A percentile compares a stretch with the other conserved stretches of the same genome.
Conservation (phyloP, 169 alveolate species). For the Eimeria tenella region DNA sequence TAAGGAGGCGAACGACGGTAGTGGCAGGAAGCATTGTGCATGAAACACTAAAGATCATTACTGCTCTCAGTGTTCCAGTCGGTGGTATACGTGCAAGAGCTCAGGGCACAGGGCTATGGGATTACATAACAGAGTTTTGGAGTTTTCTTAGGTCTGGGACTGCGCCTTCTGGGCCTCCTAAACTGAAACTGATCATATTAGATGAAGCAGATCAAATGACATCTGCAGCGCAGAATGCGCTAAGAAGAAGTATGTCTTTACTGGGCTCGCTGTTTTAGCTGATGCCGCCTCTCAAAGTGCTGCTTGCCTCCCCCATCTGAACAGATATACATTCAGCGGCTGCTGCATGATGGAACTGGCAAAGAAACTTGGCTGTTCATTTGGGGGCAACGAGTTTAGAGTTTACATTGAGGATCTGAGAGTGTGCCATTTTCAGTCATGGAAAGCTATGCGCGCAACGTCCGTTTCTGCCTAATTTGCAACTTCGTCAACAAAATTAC, state of each 20-base stretch:
- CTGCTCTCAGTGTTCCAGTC: not conserved
- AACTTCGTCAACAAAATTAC: slow-evolving; percentile 97
- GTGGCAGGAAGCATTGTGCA: not conserved
- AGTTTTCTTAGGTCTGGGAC: slow-evolving; percentile 16
- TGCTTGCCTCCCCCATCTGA: not conserved
- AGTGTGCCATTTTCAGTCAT: slow-evolving; percentile 85
- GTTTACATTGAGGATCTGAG: slow-evolving; percentile 12
- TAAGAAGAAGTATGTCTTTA: slow-evolving; percentile 92
- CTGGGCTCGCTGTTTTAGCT: not conserved
- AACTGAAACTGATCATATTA: slow-evolving; percentile 93
- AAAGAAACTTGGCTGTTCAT: too few relatives aligned
- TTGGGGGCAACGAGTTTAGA: not conserved
- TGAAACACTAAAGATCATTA: too few relatives aligned
- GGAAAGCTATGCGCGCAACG: slow-evolving; percentile 97
- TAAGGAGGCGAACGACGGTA: slow-evolving; percentile 61
- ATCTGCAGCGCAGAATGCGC: slow-evolving; percentile 97
- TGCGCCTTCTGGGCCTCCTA: slow-evolving; percentile 52
- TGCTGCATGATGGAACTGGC: too few relatives aligned
- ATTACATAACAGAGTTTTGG: not conserved
- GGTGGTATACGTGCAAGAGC: not conserved
- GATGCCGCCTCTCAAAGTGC: not conserved
- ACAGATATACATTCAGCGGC: too few relatives aligned
- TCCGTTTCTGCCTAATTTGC: slow-evolving; percentile 98
- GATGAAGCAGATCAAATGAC: slow-evolving; percentile 99
- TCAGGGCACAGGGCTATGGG: not conserved